Evolutionary conservation across 2,329 filamentous ascomycete species (phyloP).

Genomic region (Botryotinia globosa): DNA sequence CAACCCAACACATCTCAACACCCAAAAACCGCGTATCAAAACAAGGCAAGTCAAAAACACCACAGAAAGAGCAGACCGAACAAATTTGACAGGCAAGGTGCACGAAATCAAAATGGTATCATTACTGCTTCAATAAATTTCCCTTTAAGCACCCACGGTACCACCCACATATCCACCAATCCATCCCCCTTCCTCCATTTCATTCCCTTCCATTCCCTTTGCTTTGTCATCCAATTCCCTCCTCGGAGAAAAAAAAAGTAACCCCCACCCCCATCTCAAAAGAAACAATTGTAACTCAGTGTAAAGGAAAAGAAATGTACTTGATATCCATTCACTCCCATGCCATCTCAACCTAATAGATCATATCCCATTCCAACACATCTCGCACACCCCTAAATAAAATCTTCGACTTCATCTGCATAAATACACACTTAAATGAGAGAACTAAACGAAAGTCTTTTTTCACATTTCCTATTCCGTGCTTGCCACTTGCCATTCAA

Average conservation of each 20-base stretch:
- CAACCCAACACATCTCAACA: background rate
- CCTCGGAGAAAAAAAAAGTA: background rate
- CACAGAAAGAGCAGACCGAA: background rate
- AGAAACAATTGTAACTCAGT: background rate
- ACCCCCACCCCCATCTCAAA: background rate
- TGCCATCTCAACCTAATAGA: background rate
- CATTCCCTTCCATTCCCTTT: background rate
- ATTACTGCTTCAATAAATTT: slow-evolving; percentile 13
- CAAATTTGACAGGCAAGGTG: background rate
- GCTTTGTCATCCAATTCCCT: background rate
- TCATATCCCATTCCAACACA: background rate
- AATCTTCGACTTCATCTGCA: background rate
- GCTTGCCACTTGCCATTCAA: background rate
- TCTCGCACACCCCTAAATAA: background rate
- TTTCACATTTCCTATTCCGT: background rate
- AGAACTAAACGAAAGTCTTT: background rate
- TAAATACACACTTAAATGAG: background rate
- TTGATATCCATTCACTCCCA: background rate
- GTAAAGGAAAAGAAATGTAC: slow-evolving; percentile 1
- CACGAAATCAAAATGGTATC: slow-evolving; percentile 15
- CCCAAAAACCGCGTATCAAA: background rate
- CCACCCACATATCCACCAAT: background rate
- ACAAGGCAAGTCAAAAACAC: background rate
- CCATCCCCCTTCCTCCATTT: background rate
- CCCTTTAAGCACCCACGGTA: background rate